Percentiles rank a stretch among this genome's conserved stretches.
These are phyloP conservation scores for Spinacia oleracea DNA, from an alignment of 179 eudicot genomes.

Conservation along the genomic window DNA sequence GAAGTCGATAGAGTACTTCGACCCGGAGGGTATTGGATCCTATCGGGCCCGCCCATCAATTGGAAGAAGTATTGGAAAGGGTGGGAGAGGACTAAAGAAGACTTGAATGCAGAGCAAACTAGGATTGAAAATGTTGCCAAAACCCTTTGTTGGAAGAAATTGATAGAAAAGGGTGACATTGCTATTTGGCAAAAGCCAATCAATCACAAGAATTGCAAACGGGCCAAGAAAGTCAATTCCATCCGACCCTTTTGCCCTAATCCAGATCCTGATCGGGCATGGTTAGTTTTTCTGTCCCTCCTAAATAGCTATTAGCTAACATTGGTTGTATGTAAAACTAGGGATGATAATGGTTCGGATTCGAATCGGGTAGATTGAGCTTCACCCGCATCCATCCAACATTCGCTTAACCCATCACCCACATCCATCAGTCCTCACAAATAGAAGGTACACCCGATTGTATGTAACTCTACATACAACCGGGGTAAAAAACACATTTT, in stretches of 20 bases:
- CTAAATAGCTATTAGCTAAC: no score
- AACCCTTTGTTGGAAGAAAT: slow-evolving; percentile 78
- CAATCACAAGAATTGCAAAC: slow-evolving; percentile 66
- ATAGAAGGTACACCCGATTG: no score
- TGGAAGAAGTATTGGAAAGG: slow-evolving; percentile 81
- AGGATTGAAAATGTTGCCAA: slow-evolving; percentile 64
- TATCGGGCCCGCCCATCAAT: slow-evolving; percentile 82
- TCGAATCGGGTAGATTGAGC: no score
- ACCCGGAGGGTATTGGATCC: slow-evolving; percentile 89
- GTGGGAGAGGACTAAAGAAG: slow-evolving; percentile 74
- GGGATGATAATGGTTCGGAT: no score
- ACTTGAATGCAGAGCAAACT: slow-evolving; percentile 69
- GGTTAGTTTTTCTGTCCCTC: slow-evolving; percentile 42
- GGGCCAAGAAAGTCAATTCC: slow-evolving; percentile 29
- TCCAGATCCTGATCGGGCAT: slow-evolving; percentile 71
- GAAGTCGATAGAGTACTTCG: slow-evolving; percentile 80
- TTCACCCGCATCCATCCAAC: no score
- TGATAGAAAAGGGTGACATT: slow-evolving; percentile 64
- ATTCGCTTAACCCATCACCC: no score
- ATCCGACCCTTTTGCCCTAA: slow-evolving; percentile 53
- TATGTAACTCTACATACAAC: no score
- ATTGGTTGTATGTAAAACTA: no score
- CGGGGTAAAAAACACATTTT: no score
- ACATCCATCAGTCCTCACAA: no score
- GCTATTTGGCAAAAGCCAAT: slow-evolving; percentile 86